These are phyloP conservation scores for Cladosporium sp. DNA, from an alignment of 2,329 filamentous ascomycete genomes.

Conservation along the genomic window DNA sequence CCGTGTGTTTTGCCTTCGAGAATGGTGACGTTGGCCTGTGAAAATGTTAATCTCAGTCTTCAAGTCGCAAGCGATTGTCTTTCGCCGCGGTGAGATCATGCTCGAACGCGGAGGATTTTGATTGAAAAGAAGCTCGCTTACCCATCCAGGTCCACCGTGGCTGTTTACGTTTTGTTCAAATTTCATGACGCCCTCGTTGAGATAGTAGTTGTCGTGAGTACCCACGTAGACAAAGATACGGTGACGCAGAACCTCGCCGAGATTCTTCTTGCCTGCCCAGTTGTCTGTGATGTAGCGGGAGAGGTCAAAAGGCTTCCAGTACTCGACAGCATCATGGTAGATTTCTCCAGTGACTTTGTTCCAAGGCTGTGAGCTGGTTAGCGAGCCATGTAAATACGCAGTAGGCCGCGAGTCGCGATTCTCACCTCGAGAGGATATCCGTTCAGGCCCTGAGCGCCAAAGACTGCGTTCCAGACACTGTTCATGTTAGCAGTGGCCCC, in stretches of 20 bases:
- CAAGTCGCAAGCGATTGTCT: too few relatives aligned
- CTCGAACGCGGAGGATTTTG: too few relatives aligned
- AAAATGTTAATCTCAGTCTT: background rate
- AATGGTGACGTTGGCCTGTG: constrained; percentile 32
- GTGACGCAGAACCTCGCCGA: constrained; percentile 30
- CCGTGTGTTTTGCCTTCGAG: constrained; percentile 30
- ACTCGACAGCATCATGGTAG: constrained; percentile 33
- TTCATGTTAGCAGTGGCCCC: background rate
- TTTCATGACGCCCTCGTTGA: constrained; percentile 34
- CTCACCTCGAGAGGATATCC: constrained; percentile 33
- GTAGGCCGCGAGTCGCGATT: background rate
- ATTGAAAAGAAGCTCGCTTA: background rate
- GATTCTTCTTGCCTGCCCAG: constrained; percentile 30
- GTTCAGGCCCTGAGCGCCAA: constrained; percentile 23
- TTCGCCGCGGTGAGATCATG: too few relatives aligned
- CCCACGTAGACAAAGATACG: constrained; percentile 36
- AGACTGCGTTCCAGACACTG: constrained; percentile 35
- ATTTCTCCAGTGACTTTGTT: constrained; percentile 38
- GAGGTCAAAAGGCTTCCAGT: constrained; percentile 36
- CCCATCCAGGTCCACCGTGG: constrained; percentile 31
- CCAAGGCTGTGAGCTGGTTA: constrained; percentile 24
- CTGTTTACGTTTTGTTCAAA: constrained; percentile 34
- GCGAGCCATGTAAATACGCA: background rate
- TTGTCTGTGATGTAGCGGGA: constrained; percentile 32
- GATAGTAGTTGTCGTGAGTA: constrained; percentile 33